A percentile compares a stretch with the other conserved stretches of the same genome.
Evolutionary conservation across 1,284 basidiomycete genomes (phyloP).

Genomic region (Ustilago vetiveriae): DNA sequence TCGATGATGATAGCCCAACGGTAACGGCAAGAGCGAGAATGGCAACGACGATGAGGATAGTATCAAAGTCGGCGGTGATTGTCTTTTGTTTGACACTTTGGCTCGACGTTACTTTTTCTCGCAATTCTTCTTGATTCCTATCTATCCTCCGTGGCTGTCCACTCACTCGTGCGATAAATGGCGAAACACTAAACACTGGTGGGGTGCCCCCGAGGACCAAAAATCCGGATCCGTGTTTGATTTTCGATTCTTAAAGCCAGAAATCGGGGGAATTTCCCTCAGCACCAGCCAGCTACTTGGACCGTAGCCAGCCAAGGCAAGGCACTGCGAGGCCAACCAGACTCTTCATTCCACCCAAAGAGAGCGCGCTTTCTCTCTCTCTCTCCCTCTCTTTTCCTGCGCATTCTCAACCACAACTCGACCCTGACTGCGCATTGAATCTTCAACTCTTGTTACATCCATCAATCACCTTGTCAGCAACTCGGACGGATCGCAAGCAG

Average conservation of each 20-base stretch:
- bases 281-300: constrained; percentile 15
- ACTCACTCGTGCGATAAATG: constrained; percentile 22
- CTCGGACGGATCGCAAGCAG: too few relatives aligned
- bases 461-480: not conserved
- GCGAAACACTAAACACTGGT: too few relatives aligned
- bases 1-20: not conserved
- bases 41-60: not conserved
- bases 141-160: not conserved
- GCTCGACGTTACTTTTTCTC: constrained; percentile 6
- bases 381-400: not conserved
- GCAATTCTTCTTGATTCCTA: constrained; percentile 15
- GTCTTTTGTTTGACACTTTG: not conserved
- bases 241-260: not conserved
- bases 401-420: constrained; percentile 3
- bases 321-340: too few relatives aligned
- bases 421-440: constrained; percentile 11
- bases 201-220: not conserved
- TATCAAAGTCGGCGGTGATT: constrained; percentile 1
- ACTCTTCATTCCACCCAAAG: too few relatives aligned
- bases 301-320: too few relatives aligned
- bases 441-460: constrained; percentile 1
- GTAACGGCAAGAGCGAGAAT: not conserved
- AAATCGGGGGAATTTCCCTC: constrained; percentile 19
- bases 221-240: constrained; percentile 26
- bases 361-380: constrained; percentile 1